A percentile compares a stretch with the other conserved stretches of the same genome.
Evolutionary conservation across 305 asterid species (phyloP).

Genomic region (Andrographis paniculata): DNA sequence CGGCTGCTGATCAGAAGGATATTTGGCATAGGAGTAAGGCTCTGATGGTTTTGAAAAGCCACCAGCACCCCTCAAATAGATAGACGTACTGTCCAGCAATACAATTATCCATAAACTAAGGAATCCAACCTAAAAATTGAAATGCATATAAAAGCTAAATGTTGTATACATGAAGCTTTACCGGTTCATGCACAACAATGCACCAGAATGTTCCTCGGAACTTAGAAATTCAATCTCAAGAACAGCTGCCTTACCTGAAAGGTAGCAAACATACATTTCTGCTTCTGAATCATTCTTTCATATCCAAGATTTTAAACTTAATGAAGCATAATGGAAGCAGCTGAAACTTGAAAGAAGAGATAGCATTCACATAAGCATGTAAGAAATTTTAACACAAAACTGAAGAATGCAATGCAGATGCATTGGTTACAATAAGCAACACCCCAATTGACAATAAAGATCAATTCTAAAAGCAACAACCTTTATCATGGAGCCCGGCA

Average conservation of each 20-base stretch:
- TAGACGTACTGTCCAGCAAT: constrained; percentile 36
- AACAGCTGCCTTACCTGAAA: constrained; percentile 79
- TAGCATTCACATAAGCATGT: too few relatives aligned
- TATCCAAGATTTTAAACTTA: background rate
- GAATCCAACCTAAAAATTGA: constrained; percentile 4
- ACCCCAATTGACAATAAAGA: background rate
- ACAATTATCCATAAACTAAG: constrained; percentile 17
- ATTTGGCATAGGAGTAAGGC: constrained; percentile 60
- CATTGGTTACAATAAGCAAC: background rate
- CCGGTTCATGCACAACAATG: constrained; percentile 81
- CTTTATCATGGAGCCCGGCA: constrained; percentile 90
- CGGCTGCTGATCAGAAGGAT: constrained; percentile 31
- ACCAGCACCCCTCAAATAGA: constrained; percentile 86
- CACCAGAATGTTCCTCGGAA: constrained; percentile 76
- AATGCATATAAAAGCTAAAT: background rate
- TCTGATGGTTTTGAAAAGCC: constrained; percentile 91
- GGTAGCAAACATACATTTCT: background rate
- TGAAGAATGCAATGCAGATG: too few relatives aligned
- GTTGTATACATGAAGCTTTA: constrained; percentile 21
- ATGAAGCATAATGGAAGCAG: too few relatives aligned
- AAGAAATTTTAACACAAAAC: too few relatives aligned
- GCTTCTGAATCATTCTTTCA: background rate
- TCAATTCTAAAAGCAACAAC: constrained; percentile 29
- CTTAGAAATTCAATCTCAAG: constrained; percentile 61
- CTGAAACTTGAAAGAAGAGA: too few relatives aligned